These are phyloP conservation scores for Porodaedalea pini DNA, from an alignment of 1,284 basidiomycete species.

Conservation along the genomic window DNA sequence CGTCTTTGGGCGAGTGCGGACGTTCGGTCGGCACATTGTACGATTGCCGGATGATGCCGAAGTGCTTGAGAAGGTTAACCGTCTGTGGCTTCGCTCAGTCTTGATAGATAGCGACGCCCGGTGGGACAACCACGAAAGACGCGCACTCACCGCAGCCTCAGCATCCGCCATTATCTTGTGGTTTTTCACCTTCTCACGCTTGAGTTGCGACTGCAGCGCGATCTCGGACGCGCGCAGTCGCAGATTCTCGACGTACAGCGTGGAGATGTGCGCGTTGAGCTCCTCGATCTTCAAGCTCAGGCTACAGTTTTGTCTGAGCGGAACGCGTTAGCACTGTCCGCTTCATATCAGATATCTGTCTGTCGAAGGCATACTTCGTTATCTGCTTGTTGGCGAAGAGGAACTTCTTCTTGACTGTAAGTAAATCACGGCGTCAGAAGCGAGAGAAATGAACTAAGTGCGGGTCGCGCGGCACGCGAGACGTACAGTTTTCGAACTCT, in stretches of 20 bases:
- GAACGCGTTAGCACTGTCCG: slow-evolving; percentile 8
- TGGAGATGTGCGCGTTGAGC: slow-evolving; percentile 74
- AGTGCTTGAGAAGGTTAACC: slow-evolving; percentile 59
- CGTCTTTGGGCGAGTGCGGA: slow-evolving; percentile 21
- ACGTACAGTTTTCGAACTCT: slow-evolving; percentile 80
- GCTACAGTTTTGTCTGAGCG: slow-evolving; percentile 72
- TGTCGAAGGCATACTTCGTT: slow-evolving; percentile 59
- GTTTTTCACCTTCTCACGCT: slow-evolving; percentile 73
- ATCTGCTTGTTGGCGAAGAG: slow-evolving; percentile 85
- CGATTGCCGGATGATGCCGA: slow-evolving; percentile 60
- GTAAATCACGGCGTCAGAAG: too few relatives aligned
- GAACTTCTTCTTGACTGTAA: slow-evolving; percentile 87
- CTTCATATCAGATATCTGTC: neutral
- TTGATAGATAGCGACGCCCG: too few relatives aligned
- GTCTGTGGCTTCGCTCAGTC: slow-evolving; percentile 38
- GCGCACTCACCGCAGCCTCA: slow-evolving; percentile 63
- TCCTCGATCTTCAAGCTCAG: slow-evolving; percentile 79
- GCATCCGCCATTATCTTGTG: slow-evolving; percentile 65
- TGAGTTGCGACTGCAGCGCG: slow-evolving; percentile 66
- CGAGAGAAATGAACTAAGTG: slow-evolving; percentile 23
- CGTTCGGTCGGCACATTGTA: slow-evolving; percentile 39
- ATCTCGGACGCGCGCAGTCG: slow-evolving; percentile 76
- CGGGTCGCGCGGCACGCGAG: slow-evolving; percentile 9
- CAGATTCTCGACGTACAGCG: slow-evolving; percentile 75
- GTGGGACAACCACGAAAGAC: too few relatives aligned